Evolutionary conservation across 2,329 filamentous ascomycete genomes (phyloP), one percentile per base, ranked within the genome.

Genomic region (Rasamsonia emersonii): DNA sequence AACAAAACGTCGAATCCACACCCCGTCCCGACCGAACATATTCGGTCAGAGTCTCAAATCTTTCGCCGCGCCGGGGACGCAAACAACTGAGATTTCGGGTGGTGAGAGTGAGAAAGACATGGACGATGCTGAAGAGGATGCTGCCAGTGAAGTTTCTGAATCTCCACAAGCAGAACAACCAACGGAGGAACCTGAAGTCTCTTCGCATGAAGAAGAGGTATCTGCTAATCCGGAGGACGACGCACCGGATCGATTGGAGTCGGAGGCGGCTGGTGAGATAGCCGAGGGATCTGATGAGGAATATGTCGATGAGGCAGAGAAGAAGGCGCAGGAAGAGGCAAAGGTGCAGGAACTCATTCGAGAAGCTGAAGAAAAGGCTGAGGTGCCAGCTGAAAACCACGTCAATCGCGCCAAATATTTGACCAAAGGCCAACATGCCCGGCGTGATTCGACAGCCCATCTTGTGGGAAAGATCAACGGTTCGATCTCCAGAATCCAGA

Each of bases 51-150:
- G 64, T 23, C 51, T 77, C 36, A 61, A 58, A 28, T 62, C 59
- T 2, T 78, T 77, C 57, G 63, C 67, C 26, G 74, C 73, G 9
- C 69, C 73, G 13, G 72, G 71, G 1, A 69, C 66, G 2, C 60
- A 65, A 37, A 20, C 43, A 17, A 43, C 45, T 25, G 39, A 40
- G 4, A 30, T 33, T 11, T 38, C 36, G 9, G 37, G 31, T 39
- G 21, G 24, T n/a, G 43, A 44, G 4, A 41, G 32, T 5, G 48
- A 44, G 3, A 43, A 46, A 5, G 52, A 54, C 4, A 39, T 40
- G 26, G 33, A 40, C 14, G 38, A 40, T 1, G 41, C 43, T 1
- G 44, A 47, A 2, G 47, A 47, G 3, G 44, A 47, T 11, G 37
- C 42, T 10, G 32, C 47, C 3, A 44, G 41, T 23, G 40, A 38